Percentiles rank a stretch among this genome's conserved stretches.
These are phyloP conservation scores for Aureobasidium zeae DNA, from an alignment of 2,329 filamentous ascomycete species.

Conservation along the genomic window DNA sequence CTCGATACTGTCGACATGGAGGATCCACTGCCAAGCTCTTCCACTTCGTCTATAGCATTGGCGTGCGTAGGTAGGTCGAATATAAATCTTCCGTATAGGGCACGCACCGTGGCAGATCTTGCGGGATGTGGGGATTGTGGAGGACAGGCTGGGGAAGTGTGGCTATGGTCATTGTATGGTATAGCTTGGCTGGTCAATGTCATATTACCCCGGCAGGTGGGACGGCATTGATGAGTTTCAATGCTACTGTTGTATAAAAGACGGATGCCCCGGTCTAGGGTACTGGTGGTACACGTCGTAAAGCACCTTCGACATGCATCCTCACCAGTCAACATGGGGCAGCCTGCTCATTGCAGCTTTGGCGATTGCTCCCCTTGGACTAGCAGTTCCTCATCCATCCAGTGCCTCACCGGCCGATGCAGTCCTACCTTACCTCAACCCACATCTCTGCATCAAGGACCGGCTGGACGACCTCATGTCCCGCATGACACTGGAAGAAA, in stretches of 20 bases:
- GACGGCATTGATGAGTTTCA: background rate
- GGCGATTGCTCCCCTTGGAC: background rate
- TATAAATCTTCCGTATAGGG: background rate
- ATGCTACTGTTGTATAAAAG: background rate
- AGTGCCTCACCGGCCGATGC: background rate
- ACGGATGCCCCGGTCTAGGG: background rate
- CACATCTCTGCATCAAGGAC: conserved; percentile 41
- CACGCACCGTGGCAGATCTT: background rate
- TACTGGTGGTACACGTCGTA: background rate
- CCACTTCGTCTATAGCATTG: conserved; percentile 8
- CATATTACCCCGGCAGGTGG: background rate
- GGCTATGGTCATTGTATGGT: background rate
- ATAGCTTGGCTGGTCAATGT: background rate
- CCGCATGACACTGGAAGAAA: conserved; percentile 67
- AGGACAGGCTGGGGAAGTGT: background rate
- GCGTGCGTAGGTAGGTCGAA: background rate
- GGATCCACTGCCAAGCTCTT: conserved; percentile 8
- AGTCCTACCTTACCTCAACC: background rate
- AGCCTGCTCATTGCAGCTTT: background rate
- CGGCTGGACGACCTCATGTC: conserved; percentile 58
- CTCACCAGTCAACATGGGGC: background rate
- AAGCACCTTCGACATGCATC: background rate
- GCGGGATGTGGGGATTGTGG: background rate
- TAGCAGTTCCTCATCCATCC: background rate
- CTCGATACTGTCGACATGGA: too few species aligned